Evolutionary conservation across 139 green algal species (phyloP).

Genomic region (Dunaliella sp.): DNA sequence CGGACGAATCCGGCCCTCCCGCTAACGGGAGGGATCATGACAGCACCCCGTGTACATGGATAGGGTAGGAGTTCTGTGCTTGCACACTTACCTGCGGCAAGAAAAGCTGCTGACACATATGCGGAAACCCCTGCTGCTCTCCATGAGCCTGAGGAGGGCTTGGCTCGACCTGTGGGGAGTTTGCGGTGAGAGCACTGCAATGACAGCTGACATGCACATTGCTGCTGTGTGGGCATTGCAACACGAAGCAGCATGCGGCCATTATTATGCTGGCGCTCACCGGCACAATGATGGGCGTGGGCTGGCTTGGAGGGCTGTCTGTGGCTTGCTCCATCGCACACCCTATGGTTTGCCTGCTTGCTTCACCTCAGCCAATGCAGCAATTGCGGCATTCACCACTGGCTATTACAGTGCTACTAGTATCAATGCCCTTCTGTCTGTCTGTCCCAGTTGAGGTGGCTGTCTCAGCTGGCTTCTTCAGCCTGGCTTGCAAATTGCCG

Average conservation of each 20-base stretch:
- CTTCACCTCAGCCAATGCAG: too few species aligned
- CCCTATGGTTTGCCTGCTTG: too few species aligned
- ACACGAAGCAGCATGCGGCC: background rate
- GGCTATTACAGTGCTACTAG: too few species aligned
- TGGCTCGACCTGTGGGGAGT: background rate
- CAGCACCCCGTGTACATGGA: too few species aligned
- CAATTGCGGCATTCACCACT: too few species aligned
- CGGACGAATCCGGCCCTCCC: background rate
- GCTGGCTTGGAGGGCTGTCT: background rate
- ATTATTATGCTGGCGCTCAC: background rate
- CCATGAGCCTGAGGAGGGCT: background rate
- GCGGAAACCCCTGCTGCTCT: background rate
- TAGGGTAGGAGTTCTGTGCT: too few species aligned
- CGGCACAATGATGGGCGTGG: background rate
- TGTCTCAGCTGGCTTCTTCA: too few species aligned
- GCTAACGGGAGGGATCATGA: too few species aligned
- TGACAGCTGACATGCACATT: background rate
- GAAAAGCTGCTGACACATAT: background rate
- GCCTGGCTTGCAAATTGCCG: too few species aligned
- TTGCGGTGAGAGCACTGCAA: background rate
- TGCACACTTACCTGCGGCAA: background rate
- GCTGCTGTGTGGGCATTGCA: background rate
- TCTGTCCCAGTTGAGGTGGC: too few species aligned
- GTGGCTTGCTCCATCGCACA: too few species aligned
- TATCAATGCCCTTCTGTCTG: too few species aligned